phyloP scores from a whole-genome alignment of 2,329 filamentous ascomycete genomes.

The Penicillium sp. region DNA sequence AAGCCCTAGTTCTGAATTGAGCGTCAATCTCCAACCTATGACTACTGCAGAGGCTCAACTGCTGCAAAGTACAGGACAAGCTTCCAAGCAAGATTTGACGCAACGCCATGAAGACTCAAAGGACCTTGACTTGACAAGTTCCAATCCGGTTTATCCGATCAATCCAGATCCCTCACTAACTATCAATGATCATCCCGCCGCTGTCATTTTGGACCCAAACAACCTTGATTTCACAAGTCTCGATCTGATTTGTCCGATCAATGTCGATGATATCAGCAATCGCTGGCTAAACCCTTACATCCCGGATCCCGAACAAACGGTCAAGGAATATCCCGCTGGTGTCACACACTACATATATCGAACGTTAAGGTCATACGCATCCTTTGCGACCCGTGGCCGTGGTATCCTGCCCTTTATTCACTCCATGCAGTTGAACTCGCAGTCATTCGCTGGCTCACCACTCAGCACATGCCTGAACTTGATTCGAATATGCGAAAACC shows the following conservation, averaged over 20 bases:
- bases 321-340: slow-evolving; percentile 40
- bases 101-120: not conserved
- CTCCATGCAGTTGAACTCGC: slow-evolving; percentile 30
- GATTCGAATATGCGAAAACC: slow-evolving; percentile 39
- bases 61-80: not conserved
- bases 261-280: slow-evolving; percentile 45
- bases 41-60: not conserved
- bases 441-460: slow-evolving; percentile 26
- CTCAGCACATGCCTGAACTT: slow-evolving; percentile 43
- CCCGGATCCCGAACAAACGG: slow-evolving; percentile 41
- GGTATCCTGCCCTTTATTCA: slow-evolving; percentile 46
- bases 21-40: not conserved
- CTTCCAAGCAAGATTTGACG: not conserved
- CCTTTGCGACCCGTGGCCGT: slow-evolving; percentile 35
- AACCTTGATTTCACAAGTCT: slow-evolving; percentile 30
- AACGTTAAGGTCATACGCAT: slow-evolving; percentile 45
- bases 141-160: slow-evolving; percentile 44
- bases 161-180: no score
- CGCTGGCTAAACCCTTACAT: slow-evolving; percentile 49
- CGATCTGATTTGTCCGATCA: slow-evolving; percentile 45
- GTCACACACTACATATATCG: slow-evolving; percentile 40
- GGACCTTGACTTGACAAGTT: slow-evolving; percentile 30
- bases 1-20: not conserved
- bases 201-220: no score
- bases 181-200: no score